Conservation (phyloP, 352 stramenopile genomes). For the Phytophthora fragariaefolia region DNA sequence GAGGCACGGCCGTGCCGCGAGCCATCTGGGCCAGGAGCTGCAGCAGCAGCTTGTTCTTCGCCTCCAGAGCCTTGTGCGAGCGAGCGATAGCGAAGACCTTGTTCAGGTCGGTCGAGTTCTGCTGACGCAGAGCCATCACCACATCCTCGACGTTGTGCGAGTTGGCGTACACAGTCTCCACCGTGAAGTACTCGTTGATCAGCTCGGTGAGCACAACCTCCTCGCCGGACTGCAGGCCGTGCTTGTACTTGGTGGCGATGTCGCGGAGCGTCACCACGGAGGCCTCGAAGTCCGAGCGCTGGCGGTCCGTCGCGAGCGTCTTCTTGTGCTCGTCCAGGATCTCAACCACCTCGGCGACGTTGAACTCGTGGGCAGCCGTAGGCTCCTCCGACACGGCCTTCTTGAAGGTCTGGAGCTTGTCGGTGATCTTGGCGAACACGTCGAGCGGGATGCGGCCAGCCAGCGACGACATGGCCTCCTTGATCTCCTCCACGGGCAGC, state of each 20-base stretch:
- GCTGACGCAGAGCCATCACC: constrained; percentile 87
- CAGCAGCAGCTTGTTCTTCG: constrained; percentile 85
- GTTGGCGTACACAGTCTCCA: constrained; percentile 79
- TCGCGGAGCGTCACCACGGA: constrained; percentile 75
- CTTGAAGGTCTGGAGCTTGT: constrained; percentile 82
- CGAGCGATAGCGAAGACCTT: constrained; percentile 91
- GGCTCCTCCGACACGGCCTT: constrained; percentile 44
- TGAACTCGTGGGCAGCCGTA: constrained; percentile 48
- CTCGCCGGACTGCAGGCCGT: constrained; percentile 71
- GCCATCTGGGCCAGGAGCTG: constrained; percentile 71
- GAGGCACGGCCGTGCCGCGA: constrained; percentile 35
- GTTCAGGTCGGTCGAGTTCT: constrained; percentile 88
- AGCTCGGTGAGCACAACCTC: constrained; percentile 74
- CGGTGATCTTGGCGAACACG: constrained; percentile 92
- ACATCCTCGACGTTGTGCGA: constrained; percentile 87
- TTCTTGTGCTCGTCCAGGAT: constrained; percentile 76
- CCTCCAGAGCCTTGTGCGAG: constrained; percentile 91
- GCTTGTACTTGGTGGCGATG: constrained; percentile 78
- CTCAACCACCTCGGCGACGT: constrained; percentile 56
- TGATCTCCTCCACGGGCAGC: constrained; percentile 94
- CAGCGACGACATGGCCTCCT: constrained; percentile 97
- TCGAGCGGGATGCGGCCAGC: constrained; percentile 95
- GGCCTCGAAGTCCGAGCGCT: constrained; percentile 75
- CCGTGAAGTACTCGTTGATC: constrained; percentile 81
- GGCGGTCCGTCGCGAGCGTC: constrained; percentile 56